Conservation (phyloP, 345 rosid genomes). For the Stellera chamaejasme region DNA sequence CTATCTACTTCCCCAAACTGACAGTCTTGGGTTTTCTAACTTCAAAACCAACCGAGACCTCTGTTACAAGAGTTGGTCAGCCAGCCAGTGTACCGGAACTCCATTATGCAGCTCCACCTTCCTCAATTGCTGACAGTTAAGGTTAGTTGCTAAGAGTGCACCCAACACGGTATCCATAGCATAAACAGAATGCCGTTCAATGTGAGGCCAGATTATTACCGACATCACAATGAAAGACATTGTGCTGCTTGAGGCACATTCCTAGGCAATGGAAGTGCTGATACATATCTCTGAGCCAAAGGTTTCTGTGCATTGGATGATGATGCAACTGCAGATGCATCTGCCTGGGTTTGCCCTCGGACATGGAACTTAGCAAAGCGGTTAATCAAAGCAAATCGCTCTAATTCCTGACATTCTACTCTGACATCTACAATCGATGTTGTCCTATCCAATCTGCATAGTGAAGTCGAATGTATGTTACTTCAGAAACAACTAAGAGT, state of each 20-base stretch:
- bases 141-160: constrained; percentile 10
- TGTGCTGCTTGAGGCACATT: constrained; percentile 61
- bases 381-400: constrained; percentile 63
- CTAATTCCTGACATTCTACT: constrained; percentile 69
- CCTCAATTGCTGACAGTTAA: constrained; percentile 13
- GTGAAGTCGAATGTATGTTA: not conserved
- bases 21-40: constrained; percentile 16
- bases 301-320: constrained; percentile 23
- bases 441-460: constrained; percentile 54
- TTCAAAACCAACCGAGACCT: constrained; percentile 14
- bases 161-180: constrained; percentile 15
- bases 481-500: not conserved
- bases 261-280: constrained; percentile 52
- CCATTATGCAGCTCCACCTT: constrained; percentile 17
- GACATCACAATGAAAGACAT: constrained; percentile 59
- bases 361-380: constrained; percentile 87
- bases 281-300: constrained; percentile 55
- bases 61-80: constrained; percentile 12
- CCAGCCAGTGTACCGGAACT: constrained; percentile 9
- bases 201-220: constrained; percentile 11
- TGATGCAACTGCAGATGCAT: constrained; percentile 26
- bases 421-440: constrained; percentile 41
- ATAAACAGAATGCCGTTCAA: constrained; percentile 15
- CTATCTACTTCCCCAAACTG: constrained; percentile 31
- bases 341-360: constrained; percentile 41